Percentiles rank a stretch among this genome's conserved stretches.
Evolutionary conservation across 768 basidiomycete species (phyloP).

Genomic region (Phlebiopsis flavidoalba): DNA sequence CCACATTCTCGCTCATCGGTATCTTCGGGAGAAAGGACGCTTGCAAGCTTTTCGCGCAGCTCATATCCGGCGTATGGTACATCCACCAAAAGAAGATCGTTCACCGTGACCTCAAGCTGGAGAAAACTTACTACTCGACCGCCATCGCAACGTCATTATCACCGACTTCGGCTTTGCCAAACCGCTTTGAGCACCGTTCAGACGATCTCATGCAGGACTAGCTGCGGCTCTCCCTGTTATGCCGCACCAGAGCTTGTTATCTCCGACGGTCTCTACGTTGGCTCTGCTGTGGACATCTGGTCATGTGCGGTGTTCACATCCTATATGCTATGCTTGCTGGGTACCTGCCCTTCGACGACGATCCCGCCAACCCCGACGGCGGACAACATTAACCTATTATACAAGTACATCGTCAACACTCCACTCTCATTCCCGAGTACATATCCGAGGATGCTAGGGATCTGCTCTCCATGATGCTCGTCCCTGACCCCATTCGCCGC

Average conservation of each 20-base stretch:
- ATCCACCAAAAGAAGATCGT: slow-evolving; percentile 99
- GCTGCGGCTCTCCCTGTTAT: slow-evolving; percentile 96
- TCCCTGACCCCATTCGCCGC: slow-evolving; percentile 81
- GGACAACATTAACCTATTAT: slow-evolving; percentile 98
- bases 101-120: slow-evolving; percentile 97
- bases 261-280: slow-evolving; percentile 94
- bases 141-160: slow-evolving; percentile 97
- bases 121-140: slow-evolving; percentile 93
- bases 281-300: slow-evolving; percentile 98
- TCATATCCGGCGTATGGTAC: slow-evolving; percentile 98
- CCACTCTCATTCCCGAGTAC: slow-evolving; percentile 95
- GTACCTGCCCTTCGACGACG: slow-evolving; percentile 98
- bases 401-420: slow-evolving; percentile 98
- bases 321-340: slow-evolving; percentile 96
- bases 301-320: slow-evolving; percentile 89
- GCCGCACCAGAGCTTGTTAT: slow-evolving; percentile 98
- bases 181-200: slow-evolving; percentile 86
- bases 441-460: slow-evolving; percentile 80
- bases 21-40: slow-evolving; percentile 93
- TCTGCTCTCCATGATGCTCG: slow-evolving; percentile 87
- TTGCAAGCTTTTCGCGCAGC: slow-evolving; percentile 92
- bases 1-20: slow-evolving; percentile 96
- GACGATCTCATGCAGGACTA: slow-evolving; percentile 99
- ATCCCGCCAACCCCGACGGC: slow-evolving; percentile 96
- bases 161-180: slow-evolving; percentile 99